Percentiles rank a stretch among this genome's conserved stretches.
Evolutionary conservation across 176 grass and related monocot genomes (phyloP).

Genomic region (Coix lacrymajobi): DNA sequence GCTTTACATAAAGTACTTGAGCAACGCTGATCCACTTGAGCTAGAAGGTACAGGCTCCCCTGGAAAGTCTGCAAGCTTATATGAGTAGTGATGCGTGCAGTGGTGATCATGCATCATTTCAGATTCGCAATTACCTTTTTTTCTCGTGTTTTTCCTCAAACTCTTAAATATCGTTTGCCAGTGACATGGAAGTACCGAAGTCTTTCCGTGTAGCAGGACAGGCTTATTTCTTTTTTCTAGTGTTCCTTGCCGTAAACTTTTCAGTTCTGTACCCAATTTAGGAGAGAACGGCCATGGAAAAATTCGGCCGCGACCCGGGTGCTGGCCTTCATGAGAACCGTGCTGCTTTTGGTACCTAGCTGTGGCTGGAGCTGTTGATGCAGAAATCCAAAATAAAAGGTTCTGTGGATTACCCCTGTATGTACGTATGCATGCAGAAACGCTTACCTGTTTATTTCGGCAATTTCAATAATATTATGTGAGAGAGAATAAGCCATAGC

Average conservation of each 20-base stretch:
- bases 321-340: not conserved
- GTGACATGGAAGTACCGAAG: not conserved
- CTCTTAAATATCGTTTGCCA: not conserved
- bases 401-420: not conserved
- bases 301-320: not conserved
- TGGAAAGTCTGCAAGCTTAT: constrained; percentile 7
- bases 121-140: not conserved
- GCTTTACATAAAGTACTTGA: constrained; percentile 51
- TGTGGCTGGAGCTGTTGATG: not conserved
- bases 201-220: not conserved
- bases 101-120: not conserved
- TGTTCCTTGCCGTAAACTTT: not conserved
- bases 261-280: not conserved
- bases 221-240: not conserved
- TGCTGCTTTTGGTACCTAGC: not conserved
- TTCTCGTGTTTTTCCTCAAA: not conserved
- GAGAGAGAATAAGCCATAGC: too few relatives aligned
- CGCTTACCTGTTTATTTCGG: too few relatives aligned
- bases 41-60: not conserved
- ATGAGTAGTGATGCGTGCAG: not conserved
- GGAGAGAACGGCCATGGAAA: not conserved
- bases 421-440: too few relatives aligned
- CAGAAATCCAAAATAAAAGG: not conserved
- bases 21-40: not conserved
- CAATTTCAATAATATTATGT: too few relatives aligned